Conservation (phyloP, 1,284 basidiomycete species). For the Cryptococcus sp. region DNA sequence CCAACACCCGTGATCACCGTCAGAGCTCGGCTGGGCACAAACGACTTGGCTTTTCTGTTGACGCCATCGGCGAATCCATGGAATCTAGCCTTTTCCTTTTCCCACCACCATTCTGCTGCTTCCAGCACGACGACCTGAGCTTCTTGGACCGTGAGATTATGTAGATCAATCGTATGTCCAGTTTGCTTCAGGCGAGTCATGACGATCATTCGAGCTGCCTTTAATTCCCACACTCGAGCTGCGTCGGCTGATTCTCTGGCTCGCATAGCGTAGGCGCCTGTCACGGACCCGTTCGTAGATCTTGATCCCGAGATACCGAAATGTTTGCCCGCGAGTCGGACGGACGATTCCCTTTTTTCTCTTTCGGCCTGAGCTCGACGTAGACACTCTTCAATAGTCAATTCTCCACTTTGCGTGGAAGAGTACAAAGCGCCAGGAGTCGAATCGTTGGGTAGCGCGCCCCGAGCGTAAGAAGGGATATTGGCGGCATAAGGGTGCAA, state of each 20-base stretch:
- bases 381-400: slow-evolving; percentile 31
- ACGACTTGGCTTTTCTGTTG: slow-evolving; percentile 50
- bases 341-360: slow-evolving; percentile 26
- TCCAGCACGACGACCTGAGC: slow-evolving; percentile 33
- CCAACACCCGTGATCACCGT: slow-evolving; percentile 43
- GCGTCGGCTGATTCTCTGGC: slow-evolving; percentile 31
- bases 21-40: slow-evolving; percentile 9
- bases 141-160: slow-evolving; percentile 39
- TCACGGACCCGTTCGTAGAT: slow-evolving; percentile 24
- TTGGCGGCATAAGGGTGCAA: slow-evolving; percentile 25
- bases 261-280: slow-evolving; percentile 39
- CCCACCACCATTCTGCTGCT: slow-evolving; percentile 27
- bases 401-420: background rate
- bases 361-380: slow-evolving; percentile 26
- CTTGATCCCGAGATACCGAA: slow-evolving; percentile 18
- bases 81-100: slow-evolving; percentile 49
- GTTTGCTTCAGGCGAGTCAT: slow-evolving; percentile 21
- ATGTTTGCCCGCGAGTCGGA: slow-evolving; percentile 35
- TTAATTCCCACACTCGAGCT: slow-evolving; percentile 36
- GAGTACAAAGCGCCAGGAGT: slow-evolving; percentile 19
- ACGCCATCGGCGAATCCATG: slow-evolving; percentile 62
- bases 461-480: slow-evolving; percentile 33
- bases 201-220: slow-evolving; percentile 38
- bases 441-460: slow-evolving; percentile 19
- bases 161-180: slow-evolving; percentile 32